These are phyloP conservation scores for Cyphellophora europaea DNA, from an alignment of 2,329 filamentous ascomycete genomes.

Conservation along the genomic window DNA sequence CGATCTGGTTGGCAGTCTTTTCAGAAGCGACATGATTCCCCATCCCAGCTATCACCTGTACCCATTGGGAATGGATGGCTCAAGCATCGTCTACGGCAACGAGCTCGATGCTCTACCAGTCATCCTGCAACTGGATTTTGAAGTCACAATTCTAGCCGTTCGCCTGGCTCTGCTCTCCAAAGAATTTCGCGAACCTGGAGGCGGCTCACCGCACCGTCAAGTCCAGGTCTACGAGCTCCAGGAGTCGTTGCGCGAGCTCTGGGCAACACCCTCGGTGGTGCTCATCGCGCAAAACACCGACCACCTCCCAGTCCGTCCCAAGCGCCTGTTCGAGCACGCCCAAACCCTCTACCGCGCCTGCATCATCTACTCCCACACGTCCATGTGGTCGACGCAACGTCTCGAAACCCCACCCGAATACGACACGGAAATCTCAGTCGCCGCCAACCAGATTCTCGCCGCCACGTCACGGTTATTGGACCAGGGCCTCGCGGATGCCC, in stretches of 20 bases:
- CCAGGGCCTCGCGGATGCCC: conserved; percentile 29
- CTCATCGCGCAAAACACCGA: conserved; percentile 28
- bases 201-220: conserved; percentile 18
- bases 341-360: conserved; percentile 40
- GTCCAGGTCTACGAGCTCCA: conserved; percentile 28
- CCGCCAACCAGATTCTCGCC: conserved; percentile 35
- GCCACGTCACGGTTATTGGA: conserved; percentile 32
- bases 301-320: conserved; percentile 25
- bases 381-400: conserved; percentile 42
- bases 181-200: conserved; percentile 28
- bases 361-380: conserved; percentile 44
- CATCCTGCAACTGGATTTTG: conserved; percentile 36
- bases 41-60: conserved; percentile 28
- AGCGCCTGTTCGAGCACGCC: conserved; percentile 35
- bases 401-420: conserved; percentile 28
- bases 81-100: conserved; percentile 27
- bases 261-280: conserved; percentile 27
- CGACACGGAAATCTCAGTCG: conserved; percentile 34
- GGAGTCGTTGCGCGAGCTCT: conserved; percentile 27
- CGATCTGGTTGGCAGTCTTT: conserved; percentile 38
- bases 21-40: conserved; percentile 40
- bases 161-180: conserved; percentile 35
- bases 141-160: conserved; percentile 35
- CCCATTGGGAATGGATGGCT: conserved; percentile 24
- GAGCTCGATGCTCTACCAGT: conserved; percentile 29